Base-by-base conservation (phyloP, 2,329 filamentous ascomycete species). In the Colletotrichum lini region DNA sequence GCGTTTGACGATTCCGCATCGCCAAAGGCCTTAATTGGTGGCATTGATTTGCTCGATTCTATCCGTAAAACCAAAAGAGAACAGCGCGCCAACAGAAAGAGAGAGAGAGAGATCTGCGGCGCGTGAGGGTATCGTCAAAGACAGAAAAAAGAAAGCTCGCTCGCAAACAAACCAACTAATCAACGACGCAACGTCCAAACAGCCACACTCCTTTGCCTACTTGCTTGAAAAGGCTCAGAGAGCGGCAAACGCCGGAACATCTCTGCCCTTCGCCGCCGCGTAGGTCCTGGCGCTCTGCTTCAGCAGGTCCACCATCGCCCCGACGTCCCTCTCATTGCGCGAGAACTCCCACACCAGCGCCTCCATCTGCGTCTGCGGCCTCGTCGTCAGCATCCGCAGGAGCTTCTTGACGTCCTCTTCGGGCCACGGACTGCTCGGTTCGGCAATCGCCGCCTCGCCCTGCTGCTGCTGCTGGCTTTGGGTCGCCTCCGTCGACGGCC, bases 61-160 rank as follows among this genome's bases (percentile, higher is more conserved):
- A 38, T 38, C 35, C 8, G 8, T 2, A 10, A 2, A 38, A 38
- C 2, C n/a, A n/a, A 18, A n/a, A 10, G 52, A 38, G 1, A 15
- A 54, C 18, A 13, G 18, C 52, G 6, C 10, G 52, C 5, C 50
- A 38, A 38, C 9, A 38, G 35, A 38, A 2, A 38, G 35, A 38
- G 35, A 38, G 35, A 38, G 35, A 38, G 9, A 38, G 35, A 38
- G 35, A 38, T 9, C 35, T 38, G 35, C 35, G 9, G 53, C 35
- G 53, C 21, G 35, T 21, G 35, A 23, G 69, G 69, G 69, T 72
- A 70, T 72, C 69, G 53, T 59, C 13, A 15, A 68, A 38, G 8
- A 38, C 35, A 38, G 30, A 38, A 38, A 70, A 54, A 30, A 45
- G 35, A 10, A 52, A 21, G 30, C 64, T 65, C 40, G 26, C 45